Evolutionary conservation across 163 green algal genomes (phyloP), one percentile per base, ranked within the genome.

Genomic region (Trebouxia gelatinosa): DNA sequence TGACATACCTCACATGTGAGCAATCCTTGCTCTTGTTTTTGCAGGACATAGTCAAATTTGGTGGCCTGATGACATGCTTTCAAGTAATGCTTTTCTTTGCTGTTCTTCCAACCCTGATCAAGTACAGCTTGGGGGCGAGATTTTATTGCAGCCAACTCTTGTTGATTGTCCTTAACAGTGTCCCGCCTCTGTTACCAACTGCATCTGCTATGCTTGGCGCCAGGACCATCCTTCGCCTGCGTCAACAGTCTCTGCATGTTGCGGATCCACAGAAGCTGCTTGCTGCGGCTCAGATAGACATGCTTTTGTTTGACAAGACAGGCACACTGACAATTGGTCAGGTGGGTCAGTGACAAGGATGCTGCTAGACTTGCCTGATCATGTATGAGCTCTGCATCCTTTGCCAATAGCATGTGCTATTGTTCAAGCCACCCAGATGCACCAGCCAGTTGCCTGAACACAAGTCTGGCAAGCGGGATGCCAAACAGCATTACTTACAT

Each of bases 261-360:
- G 39, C 61, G 2, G 61, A 70, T 26, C 39, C 61, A 13, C 28
- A 19, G 61, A 70, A 70, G 61, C 61, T 70, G 39, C 61, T 46
- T 31, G 40, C 61, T 17, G 61, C 61, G 2, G 61, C 61, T 46
- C 61, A 70, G 61, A 16, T 70, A 34, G 61, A 70, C 61, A 13
- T 70, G 11, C 32, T 70, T 16, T 17, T 70, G 61, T 70, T 70
- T 46, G 61, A 70, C 32, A 70, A 70, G 32, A 70, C 61, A 5
- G 61, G 61, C 6, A 70, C 61, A 5, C 11, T 70, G 61, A 70
- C 61, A 21, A 3, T 70, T 16, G 61, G 61, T 17, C 31, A 70
- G 61, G 61, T 70, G 32, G 29, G 16, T n/a, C n/a, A n/a, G n/a
- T n/a, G n/a, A n/a, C n/a, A n/a, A n/a, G n/a, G n/a, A n/a, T n/a